phyloP scores from a whole-genome alignment of 306 rosid genomes.

The Vigna angularis region DNA sequence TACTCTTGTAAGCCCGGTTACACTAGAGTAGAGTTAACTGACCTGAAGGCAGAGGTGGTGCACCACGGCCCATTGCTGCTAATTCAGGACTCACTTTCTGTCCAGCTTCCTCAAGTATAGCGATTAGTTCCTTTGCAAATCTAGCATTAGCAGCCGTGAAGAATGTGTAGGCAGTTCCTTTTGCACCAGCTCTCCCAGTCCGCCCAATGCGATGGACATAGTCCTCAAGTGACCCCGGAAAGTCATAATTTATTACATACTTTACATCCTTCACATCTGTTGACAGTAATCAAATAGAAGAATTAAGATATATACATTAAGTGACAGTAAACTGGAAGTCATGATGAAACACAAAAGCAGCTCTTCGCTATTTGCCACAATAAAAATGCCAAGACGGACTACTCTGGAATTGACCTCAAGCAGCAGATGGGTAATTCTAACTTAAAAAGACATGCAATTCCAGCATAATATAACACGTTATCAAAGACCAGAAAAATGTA shows the following conservation, averaged over 20 bases:
- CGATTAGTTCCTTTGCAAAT: slow-evolving; percentile 88
- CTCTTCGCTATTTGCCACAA: neutral
- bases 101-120: slow-evolving; percentile 94
- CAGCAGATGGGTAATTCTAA: neutral
- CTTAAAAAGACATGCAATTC: slow-evolving; percentile 2
- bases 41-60: slow-evolving; percentile 97
- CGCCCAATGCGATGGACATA: slow-evolving; percentile 98
- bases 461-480: neutral
- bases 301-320: neutral
- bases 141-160: slow-evolving; percentile 97
- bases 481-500: neutral
- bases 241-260: slow-evolving; percentile 91
- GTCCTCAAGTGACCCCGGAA: slow-evolving; percentile 98
- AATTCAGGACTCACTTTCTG: slow-evolving; percentile 91
- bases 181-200: slow-evolving; percentile 98
- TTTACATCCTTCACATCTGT: slow-evolving; percentile 97
- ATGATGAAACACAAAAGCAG: neutral
- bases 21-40: slow-evolving; percentile 30
- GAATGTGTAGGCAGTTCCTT: slow-evolving; percentile 98
- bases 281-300: slow-evolving; percentile 49
- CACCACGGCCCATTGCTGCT: slow-evolving; percentile 97
- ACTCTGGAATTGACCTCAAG: neutral
- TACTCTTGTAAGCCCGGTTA: neutral
- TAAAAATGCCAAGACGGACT: neutral
- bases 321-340: neutral